These are phyloP conservation scores for Dactylis glomerata DNA, from an alignment of 176 grass and related monocot genomes.

Conservation along the genomic window DNA sequence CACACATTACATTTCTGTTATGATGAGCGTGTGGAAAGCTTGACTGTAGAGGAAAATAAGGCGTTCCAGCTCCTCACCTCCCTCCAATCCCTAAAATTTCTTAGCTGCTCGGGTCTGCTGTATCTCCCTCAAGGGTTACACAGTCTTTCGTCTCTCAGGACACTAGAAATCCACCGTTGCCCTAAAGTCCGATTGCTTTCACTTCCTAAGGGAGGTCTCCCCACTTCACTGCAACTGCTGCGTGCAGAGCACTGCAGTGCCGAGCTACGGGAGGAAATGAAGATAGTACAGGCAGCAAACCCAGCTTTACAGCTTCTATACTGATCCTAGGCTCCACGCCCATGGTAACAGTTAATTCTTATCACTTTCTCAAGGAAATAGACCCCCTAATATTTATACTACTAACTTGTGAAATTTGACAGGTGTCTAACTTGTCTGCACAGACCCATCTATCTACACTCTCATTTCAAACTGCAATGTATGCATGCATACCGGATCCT, in stretches of 20 bases:
- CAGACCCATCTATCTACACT: not conserved
- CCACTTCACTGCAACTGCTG: not conserved
- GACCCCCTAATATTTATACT: not conserved
- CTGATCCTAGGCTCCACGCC: not conserved
- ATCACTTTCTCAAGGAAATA: not conserved
- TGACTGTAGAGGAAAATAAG: not conserved
- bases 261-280: not conserved
- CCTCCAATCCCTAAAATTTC: not conserved
- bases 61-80: constrained; percentile 7
- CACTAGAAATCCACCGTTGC: not conserved
- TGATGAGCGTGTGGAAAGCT: not conserved
- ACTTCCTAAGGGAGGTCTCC: not conserved
- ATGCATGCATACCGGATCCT: not conserved
- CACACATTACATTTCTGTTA: not conserved
- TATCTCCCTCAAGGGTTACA: not conserved
- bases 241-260: not conserved
- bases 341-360: not conserved
- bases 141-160: not conserved
- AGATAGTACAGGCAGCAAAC: not conserved
- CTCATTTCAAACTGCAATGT: not conserved
- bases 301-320: not conserved
- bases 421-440: not conserved
- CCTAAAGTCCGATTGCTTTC: not conserved
- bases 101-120: not conserved
- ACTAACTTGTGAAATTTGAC: not conserved